Evolutionary conservation across 2,329 filamentous ascomycete genomes (phyloP).

Genomic region (Colletotrichum sp.): DNA sequence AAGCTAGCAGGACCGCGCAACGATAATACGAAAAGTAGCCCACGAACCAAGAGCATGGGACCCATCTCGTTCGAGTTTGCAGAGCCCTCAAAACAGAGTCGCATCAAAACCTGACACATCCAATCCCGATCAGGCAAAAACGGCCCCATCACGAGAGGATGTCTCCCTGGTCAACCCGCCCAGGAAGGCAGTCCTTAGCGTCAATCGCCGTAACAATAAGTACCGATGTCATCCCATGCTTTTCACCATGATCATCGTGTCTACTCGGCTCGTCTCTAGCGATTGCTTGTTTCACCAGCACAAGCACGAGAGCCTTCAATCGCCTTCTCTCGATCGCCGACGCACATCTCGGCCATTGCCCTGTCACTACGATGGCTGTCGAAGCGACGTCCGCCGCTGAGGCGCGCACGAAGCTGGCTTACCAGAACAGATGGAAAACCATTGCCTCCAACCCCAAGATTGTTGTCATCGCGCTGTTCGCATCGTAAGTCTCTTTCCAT

Average conservation of each 20-base stretch:
- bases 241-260: neutral
- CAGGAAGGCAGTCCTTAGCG: constrained; percentile 13
- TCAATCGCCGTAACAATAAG: constrained; percentile 1
- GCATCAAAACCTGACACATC: constrained; percentile 13
- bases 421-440: constrained; percentile 29
- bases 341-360: neutral
- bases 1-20: neutral
- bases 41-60: constrained; percentile 2
- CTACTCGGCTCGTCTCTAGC: neutral
- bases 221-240: neutral
- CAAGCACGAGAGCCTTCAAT: neutral
- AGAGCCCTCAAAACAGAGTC: neutral
- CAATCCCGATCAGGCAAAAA: constrained; percentile 10
- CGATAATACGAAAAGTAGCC: neutral
- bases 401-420: constrained; percentile 13
- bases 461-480: constrained; percentile 43
- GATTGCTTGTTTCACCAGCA: neutral
- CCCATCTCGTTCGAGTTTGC: neutral
- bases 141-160: neutral
- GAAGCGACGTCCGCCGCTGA: constrained; percentile 9
- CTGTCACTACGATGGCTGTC: neutral
- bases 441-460: constrained; percentile 39
- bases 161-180: neutral
- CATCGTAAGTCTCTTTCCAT: constrained; percentile 32
- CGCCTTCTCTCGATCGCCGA: neutral